Base-by-base conservation (phyloP, 2,329 filamentous ascomycete genomes). In the Aspergillus flavus region DNA sequence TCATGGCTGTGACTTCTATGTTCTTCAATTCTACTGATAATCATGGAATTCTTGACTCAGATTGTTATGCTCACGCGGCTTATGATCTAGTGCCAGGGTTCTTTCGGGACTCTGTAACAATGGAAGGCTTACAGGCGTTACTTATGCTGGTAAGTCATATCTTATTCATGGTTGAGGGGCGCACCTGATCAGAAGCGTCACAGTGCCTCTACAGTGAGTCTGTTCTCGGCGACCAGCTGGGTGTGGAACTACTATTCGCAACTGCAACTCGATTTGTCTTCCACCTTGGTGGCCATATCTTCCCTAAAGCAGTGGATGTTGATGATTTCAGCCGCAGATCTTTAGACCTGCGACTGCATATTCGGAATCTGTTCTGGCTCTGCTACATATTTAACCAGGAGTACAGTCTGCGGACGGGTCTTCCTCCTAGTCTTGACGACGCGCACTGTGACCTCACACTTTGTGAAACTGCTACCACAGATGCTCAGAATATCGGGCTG, bases 121-220 rank as follows among this genome's bases (percentile, higher is more conserved):
- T 64, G 12, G 62, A 66, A 16, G 64, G 64, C 1, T n/a, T 66
- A 7, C 64, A 66, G 34, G 32, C 64, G 4, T 36, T 66, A 10
- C 23, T 64, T 16, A 50, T 66, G 53, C 56, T 66, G n/a, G 64
- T 66, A 53, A 45, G 48, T 30, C 6, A 14, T 14, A 3, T 11
- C 21, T 7, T 26, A 19, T n/a, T 5, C 6, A 26, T 21, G 14
- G 7, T 48, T 10, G 7, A 19, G 7, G 9, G 16, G 4, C 16
- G 23, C 9, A 26, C 6, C 52, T 34, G 57, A 46, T 21, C 6
- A 11, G 10, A 16, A 6, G n/a, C 23, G 21, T 6, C 6, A 30
- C 30, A 57, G 59, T 46, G 34, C 16, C 26, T 41, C 28, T 34
- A 57, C n/a, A 21, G 57, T 56, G 12, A 62, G 56, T 21, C 46